A percentile compares a stretch with the other conserved stretches of the same genome.
Conservation (phyloP, 176 grass and related monocot species). For the Carex littledalei region DNA sequence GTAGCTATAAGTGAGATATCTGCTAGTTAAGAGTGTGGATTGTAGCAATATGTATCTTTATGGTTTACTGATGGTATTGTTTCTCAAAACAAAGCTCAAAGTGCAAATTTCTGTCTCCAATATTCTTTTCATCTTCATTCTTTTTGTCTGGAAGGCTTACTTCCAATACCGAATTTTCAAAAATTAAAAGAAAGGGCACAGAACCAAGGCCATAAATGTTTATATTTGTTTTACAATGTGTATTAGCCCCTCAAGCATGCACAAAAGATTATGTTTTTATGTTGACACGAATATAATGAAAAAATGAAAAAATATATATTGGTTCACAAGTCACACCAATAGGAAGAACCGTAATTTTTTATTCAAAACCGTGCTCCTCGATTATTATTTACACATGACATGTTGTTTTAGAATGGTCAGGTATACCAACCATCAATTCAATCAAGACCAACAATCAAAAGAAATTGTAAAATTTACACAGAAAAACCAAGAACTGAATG, state of each 20-base stretch:
- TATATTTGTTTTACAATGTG: background rate
- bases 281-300: background rate
- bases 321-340: background rate
- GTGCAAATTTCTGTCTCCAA: background rate
- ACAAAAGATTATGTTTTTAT: background rate
- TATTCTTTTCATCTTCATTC: too few relatives aligned
- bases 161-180: too few relatives aligned
- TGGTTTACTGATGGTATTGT: background rate
- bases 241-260: background rate
- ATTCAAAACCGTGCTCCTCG: background rate
- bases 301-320: background rate
- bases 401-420: background rate
- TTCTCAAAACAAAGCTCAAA: background rate
- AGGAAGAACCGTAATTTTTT: background rate
- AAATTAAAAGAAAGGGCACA: too few relatives aligned
- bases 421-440: constrained; percentile 3
- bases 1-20: background rate
- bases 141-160: too few relatives aligned
- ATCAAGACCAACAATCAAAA: background rate
- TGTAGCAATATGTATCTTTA: background rate
- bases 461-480: constrained; percentile 1
- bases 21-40: background rate
- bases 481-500: background rate
- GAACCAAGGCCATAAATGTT: background rate
- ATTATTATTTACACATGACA: constrained; percentile 22